Evolutionary conservation across 2,329 filamentous ascomycete genomes (phyloP), one percentile per base, ranked within the genome.

Genomic region (Fusarium floridanum): DNA sequence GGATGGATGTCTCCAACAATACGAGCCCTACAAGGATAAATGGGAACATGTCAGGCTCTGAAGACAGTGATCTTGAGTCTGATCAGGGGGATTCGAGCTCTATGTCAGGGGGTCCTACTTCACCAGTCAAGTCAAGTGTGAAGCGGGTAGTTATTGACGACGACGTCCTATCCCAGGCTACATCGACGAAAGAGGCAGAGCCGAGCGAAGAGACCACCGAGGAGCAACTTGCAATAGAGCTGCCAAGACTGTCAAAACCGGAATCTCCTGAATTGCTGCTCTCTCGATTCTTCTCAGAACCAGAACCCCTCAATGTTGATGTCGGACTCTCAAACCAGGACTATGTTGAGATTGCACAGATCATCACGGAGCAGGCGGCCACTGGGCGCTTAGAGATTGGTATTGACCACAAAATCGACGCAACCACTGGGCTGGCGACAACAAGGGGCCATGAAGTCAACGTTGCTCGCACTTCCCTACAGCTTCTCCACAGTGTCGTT

Each of bases 341-440:
- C 45, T 86, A 89, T 68, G 90, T 94, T 37, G 89, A 90, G 61
- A 86, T 93, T 29, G 92, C 91, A 0, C 93, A 94, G 76, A 88
- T 94, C 41, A 82, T 94, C n/a, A 91, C 91, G 3, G 91, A 94
- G 69, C 93, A 95, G 79, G 88, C 92, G 24, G 87, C 90, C 3
- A 89, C 86, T 11, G 88, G 90, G 1, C 84, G 79, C 16, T 76
- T 89, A 32, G 81, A 83, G 17, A 79, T 85, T 45, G 78, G 70
- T 36, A 78, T 75, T 56, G 74, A 77, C 5, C 77, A 72, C 14
- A 70, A 68, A 32, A 68, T 70, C 50, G 72, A 76, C 12, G 68
- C 64, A 17, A 63, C 69, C 36, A 59, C 61, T n/a, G 75, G 75
- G 61, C 64, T 82, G 45, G 73, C 80, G 71, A 73, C 80, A 74